phyloP scores from a whole-genome alignment of 164 flowering plant genomes.

The Euptelea pleiosperma region DNA sequence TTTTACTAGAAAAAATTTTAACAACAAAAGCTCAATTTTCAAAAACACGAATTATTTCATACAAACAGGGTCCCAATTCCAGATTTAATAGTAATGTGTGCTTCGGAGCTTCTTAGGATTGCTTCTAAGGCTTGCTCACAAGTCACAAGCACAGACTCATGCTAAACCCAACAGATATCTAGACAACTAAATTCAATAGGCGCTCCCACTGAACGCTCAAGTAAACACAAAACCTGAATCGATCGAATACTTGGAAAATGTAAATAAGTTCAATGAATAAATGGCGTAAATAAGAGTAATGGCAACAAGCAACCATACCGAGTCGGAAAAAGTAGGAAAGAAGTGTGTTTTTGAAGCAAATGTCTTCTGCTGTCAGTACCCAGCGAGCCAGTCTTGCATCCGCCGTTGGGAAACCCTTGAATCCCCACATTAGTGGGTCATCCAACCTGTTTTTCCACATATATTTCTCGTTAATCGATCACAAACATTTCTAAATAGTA shows the following conservation, averaged over 20 bases:
- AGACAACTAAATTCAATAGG: too few relatives aligned
- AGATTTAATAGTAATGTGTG: too few relatives aligned
- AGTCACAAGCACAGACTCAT: too few relatives aligned
- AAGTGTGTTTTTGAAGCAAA: conserved; percentile 72
- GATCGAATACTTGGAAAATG: too few relatives aligned
- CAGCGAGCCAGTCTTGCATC: conserved; percentile 68
- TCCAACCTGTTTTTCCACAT: conserved; percentile 63
- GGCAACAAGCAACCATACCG: conserved; percentile 38
- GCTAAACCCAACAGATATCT: neutral
- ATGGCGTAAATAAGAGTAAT: neutral
- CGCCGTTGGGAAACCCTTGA: conserved; percentile 65
- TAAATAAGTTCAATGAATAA: neutral
- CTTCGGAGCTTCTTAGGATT: too few relatives aligned
- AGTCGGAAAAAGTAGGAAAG: conserved; percentile 71
- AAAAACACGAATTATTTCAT: too few relatives aligned
- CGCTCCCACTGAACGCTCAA: too few relatives aligned
- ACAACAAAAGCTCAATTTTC: too few relatives aligned
- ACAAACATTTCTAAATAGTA: neutral
- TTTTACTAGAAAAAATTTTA: too few relatives aligned
- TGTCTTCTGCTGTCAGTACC: conserved; percentile 95
- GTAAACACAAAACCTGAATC: too few relatives aligned
- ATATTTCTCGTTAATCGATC: neutral
- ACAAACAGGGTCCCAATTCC: too few relatives aligned
- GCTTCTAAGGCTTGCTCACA: too few relatives aligned
- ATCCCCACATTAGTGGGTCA: conserved; percentile 96